Conservation (phyloP, 345 rosid species). For the Geranium rotundifolium region DNA sequence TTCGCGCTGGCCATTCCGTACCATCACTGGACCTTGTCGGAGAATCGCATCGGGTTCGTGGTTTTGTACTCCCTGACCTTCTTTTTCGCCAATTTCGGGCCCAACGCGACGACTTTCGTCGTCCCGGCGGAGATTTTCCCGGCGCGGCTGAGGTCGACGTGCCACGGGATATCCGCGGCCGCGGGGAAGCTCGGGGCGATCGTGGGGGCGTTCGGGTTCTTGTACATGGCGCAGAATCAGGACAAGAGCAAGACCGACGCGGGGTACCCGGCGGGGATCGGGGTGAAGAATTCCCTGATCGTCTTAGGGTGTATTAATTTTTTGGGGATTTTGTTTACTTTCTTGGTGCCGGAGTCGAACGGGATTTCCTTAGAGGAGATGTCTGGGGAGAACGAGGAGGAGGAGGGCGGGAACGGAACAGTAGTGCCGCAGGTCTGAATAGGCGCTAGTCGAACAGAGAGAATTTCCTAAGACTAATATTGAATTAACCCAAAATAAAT, state of each 20-base stretch:
- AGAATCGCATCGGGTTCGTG: constrained; percentile 30
- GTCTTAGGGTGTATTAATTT: constrained; percentile 22
- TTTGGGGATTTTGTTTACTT: constrained; percentile 23
- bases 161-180: constrained; percentile 36
- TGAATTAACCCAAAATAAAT: too few species aligned
- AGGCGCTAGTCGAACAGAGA: too few species aligned
- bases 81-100: constrained; percentile 38
- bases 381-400: constrained; percentile 26
- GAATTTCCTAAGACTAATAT: too few species aligned
- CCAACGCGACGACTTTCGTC: constrained; percentile 33
- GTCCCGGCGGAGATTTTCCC: constrained; percentile 39
- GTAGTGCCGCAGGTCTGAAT: background rate
- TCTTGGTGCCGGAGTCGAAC: constrained; percentile 33
- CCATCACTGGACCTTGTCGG: constrained; percentile 28
- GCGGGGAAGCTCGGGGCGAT: constrained; percentile 31
- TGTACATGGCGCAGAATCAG: constrained; percentile 25
- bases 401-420: background rate
- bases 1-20: constrained; percentile 33
- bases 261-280: constrained; percentile 33
- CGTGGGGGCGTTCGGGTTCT: constrained; percentile 29
- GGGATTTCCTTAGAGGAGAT: constrained; percentile 35
- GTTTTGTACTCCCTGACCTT: constrained; percentile 28
- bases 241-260: constrained; percentile 28
- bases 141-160: constrained; percentile 30
- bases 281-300: constrained; percentile 26